Evolutionary conservation across 169 alveolate genomes (phyloP), one percentile per base, ranked within the genome.

Genomic region (Amoebophrya sp.): DNA sequence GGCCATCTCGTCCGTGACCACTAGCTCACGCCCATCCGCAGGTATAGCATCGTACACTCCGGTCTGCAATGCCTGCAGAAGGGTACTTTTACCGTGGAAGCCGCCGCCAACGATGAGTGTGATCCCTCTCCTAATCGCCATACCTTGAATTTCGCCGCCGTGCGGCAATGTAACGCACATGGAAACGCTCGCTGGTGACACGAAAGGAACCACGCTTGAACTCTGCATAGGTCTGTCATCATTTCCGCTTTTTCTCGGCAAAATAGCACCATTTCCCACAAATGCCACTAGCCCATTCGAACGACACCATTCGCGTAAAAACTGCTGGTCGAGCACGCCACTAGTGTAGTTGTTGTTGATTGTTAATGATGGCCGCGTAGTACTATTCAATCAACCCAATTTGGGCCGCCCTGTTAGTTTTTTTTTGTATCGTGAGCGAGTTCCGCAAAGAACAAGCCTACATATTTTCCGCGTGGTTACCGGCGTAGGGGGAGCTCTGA

Each of bases 81-180:
- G 94, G 6, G 96, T 94, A 36, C 96, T 92, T 93, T 96, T 96
- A 38, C 97, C 97, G 92, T 96, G 97, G 93, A 95, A 96, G 38
- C 97, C 97, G 0, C 97, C 97, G 0, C 97, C 97, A 10, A 95
- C 96, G 40, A 96, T 95, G 90, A 96, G 91, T 0, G 96, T 95
- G 78, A 96, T 94, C 33, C 97, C 97, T 3, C 90, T 89, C 89
- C 92, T 93, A 78, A 95, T 90, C 40, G 96, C 97, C 96, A 95
- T 94, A 89, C 97, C 97, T 2, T 78, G 40, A 10, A 95, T 90
- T 78, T 34, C 39, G 33, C 96, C 96, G 41, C 78, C 33, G 78
- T 93, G 94, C 10, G 96, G 96, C 34, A 93, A 65, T 33, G 92
- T 78, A 10, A 94, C 91, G 1, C 93, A 23, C 0, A 94, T 92